Evolutionary conservation across 768 basidiomycete genomes (phyloP).

Genomic region (Kwoniella sp.): DNA sequence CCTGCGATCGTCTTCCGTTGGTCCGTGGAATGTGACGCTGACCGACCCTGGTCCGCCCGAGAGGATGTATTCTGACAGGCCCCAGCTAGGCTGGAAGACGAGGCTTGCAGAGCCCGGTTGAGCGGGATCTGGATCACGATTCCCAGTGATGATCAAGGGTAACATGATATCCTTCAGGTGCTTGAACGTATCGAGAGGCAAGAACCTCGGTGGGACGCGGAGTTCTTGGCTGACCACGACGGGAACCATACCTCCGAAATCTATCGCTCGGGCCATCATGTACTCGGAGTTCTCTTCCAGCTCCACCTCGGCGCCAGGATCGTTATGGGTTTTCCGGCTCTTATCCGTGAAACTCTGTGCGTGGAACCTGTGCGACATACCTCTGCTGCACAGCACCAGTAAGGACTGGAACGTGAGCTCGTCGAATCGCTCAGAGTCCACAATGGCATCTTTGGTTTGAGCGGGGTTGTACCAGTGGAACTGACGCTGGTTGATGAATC

Average conservation of each 20-base stretch:
- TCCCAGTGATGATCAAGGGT: neutral
- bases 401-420: slow-evolving; percentile 5
- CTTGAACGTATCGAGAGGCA: slow-evolving; percentile 7
- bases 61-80: neutral
- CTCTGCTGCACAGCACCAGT: slow-evolving; percentile 5
- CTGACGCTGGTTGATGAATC: slow-evolving; percentile 25
- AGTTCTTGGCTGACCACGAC: neutral
- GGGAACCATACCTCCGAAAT: slow-evolving; percentile 17
- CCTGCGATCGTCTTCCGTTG: neutral
- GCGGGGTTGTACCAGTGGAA: slow-evolving; percentile 21
- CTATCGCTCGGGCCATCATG: slow-evolving; percentile 4
- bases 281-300: slow-evolving; percentile 3
- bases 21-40: slow-evolving; percentile 4
- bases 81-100: slow-evolving; percentile 1
- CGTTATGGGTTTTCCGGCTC: neutral
- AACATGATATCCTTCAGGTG: slow-evolving; percentile 9
- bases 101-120: neutral
- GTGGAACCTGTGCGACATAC: neutral
- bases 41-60: neutral
- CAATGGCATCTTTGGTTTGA: too few relatives aligned
- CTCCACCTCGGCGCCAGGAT: neutral
- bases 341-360: neutral
- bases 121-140: too few relatives aligned
- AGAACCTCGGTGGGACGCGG: neutral
- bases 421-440: slow-evolving; percentile 9